phyloP scores from a whole-genome alignment of 2,329 filamentous ascomycete species.

The Pseudogymnoascus sp. region DNA sequence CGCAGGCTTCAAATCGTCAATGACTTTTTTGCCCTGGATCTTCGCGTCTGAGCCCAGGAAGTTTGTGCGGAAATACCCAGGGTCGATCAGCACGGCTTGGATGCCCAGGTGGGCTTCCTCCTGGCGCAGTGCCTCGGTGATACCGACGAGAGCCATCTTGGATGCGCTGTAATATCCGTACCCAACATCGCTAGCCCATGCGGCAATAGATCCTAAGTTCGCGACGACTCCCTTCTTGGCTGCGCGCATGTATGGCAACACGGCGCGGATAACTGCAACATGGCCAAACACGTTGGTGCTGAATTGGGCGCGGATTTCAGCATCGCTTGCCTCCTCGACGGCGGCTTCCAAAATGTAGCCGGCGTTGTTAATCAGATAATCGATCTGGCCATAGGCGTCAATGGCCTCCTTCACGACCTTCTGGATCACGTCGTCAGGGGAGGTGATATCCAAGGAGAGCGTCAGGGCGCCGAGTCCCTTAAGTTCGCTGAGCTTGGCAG shows the following conservation, averaged over 20 bases:
- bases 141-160: constrained; percentile 36
- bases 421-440: constrained; percentile 28
- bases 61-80: constrained; percentile 42
- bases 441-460: constrained; percentile 34
- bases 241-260: constrained; percentile 38
- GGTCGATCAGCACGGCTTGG: constrained; percentile 37
- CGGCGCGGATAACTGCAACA: constrained; percentile 39
- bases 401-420: constrained; percentile 30
- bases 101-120: constrained; percentile 39
- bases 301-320: constrained; percentile 36
- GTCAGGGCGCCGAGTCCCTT: constrained; percentile 29
- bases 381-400: constrained; percentile 33
- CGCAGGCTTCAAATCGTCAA: constrained; percentile 9
- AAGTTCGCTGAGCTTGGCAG: constrained; percentile 28
- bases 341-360: constrained; percentile 37
- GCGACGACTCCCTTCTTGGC: constrained; percentile 35
- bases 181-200: constrained; percentile 31
- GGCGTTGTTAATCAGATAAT: constrained; percentile 40
- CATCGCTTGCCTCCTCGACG: constrained; percentile 34
- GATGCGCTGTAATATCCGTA: constrained; percentile 37
- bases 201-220: constrained; percentile 40
- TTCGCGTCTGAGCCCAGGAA: constrained; percentile 28
- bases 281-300: constrained; percentile 47
- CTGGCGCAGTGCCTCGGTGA: constrained; percentile 34
- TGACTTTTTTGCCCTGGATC: neutral